Conservation (phyloP, 163 green algal genomes). For the Chloromonas sp. region DNA sequence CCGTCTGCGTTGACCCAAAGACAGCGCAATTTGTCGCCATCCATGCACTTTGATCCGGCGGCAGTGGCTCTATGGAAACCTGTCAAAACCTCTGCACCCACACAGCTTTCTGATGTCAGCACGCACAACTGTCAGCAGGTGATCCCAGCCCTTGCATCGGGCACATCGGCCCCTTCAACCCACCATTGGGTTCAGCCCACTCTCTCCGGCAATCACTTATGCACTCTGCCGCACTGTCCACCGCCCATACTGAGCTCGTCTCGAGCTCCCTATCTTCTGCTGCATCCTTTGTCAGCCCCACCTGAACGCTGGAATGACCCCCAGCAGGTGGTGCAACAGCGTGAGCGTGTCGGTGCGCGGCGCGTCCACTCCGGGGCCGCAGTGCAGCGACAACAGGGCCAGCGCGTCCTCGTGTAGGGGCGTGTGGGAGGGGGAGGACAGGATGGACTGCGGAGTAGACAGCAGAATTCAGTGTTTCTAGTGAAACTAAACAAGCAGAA, state of each 20-base stretch:
- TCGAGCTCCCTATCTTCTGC: not conserved
- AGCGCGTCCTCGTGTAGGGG: conserved; percentile 68
- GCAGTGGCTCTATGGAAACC: too few species aligned
- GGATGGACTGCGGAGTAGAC: conserved; percentile 46
- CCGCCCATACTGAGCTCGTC: too few species aligned
- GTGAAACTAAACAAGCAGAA: too few species aligned
- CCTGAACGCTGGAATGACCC: conserved; percentile 63
- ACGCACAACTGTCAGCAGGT: too few species aligned
- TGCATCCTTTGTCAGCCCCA: conserved; percentile 8
- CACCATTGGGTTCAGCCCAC: not conserved
- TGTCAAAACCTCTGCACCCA: too few species aligned
- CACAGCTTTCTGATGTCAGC: too few species aligned
- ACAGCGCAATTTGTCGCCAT: too few species aligned
- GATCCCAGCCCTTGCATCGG: too few species aligned
- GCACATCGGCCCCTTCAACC: too few species aligned
- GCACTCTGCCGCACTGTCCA: not conserved
- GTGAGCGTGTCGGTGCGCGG: conserved; percentile 40
- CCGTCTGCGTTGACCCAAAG: too few species aligned
- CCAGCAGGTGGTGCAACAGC: conserved; percentile 71
- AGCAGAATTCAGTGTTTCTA: conserved; percentile 6
- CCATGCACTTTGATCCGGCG: too few species aligned
- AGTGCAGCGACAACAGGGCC: conserved; percentile 50
- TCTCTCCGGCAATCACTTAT: not conserved
- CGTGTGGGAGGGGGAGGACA: conserved; percentile 51
- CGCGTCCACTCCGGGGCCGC: conserved; percentile 21